phyloP scores from a whole-genome alignment of 345 rosid species.

The Brassica cretica region DNA sequence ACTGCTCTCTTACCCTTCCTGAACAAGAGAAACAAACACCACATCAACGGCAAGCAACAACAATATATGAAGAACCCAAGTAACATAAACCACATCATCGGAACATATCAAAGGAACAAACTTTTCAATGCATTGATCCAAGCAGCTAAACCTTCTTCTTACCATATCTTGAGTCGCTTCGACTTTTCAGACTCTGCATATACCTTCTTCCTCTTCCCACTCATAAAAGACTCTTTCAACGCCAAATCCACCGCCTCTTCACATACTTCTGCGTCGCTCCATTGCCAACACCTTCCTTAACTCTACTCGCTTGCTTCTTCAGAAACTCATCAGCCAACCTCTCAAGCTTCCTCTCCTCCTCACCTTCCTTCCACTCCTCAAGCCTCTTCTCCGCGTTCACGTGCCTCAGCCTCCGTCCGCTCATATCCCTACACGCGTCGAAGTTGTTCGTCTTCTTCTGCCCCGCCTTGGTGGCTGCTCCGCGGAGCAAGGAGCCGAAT shows the following conservation, averaged over 20 bases:
- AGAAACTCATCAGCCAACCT: slow-evolving; percentile 75
- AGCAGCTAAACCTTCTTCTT: slow-evolving; percentile 8
- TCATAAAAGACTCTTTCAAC: slow-evolving; percentile 58
- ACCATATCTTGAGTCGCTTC: slow-evolving; percentile 72
- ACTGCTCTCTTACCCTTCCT: slow-evolving; percentile 86
- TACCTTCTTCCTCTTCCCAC: slow-evolving; percentile 48
- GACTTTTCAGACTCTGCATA: slow-evolving; percentile 36
- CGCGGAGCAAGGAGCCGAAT: slow-evolving; percentile 90
- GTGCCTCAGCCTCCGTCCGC: slow-evolving; percentile 91
- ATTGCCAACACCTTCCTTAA: slow-evolving; percentile 70
- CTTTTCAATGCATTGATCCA: neutral
- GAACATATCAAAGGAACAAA: too few species aligned
- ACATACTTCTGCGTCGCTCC: slow-evolving; percentile 77
- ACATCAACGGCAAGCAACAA: slow-evolving; percentile 17
- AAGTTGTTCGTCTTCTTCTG: slow-evolving; percentile 95
- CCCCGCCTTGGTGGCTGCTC: slow-evolving; percentile 96
- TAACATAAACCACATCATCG: too few species aligned
- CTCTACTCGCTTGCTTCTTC: slow-evolving; percentile 73
- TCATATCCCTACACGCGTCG: slow-evolving; percentile 97
- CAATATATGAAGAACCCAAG: too few species aligned
- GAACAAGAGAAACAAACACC: neutral
- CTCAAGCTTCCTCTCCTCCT: slow-evolving; percentile 81
- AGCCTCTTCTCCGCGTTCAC: slow-evolving; percentile 96
- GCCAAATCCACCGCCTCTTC: slow-evolving; percentile 72
- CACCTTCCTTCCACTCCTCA: slow-evolving; percentile 92